These are phyloP conservation scores for Oryza glaberrima DNA, from an alignment of 176 grass and related monocot species.

Conservation along the genomic window DNA sequence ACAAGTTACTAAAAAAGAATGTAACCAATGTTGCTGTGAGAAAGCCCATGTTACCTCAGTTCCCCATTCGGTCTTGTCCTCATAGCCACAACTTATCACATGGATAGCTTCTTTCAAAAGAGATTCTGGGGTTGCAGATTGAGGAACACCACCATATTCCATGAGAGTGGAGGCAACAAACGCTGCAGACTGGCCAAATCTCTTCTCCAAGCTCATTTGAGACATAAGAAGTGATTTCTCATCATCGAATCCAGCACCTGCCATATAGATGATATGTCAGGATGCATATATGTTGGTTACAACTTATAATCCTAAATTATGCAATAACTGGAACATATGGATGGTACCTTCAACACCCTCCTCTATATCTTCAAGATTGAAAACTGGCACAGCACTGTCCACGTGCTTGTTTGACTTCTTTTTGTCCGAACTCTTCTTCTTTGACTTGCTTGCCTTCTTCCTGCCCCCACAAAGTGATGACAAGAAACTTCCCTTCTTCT, in stretches of 20 bases:
- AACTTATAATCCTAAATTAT: slow-evolving; percentile 20
- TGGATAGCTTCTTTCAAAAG: slow-evolving; percentile 99
- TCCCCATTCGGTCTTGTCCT: slow-evolving; percentile 97
- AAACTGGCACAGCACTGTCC: slow-evolving; percentile 91
- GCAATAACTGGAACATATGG: slow-evolving; percentile 6
- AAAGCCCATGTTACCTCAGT: slow-evolving; percentile 70
- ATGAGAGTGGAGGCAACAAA: slow-evolving; percentile 98
- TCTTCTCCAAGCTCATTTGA: slow-evolving; percentile 99
- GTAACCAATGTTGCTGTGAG: background rate
- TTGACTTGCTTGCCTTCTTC: slow-evolving; percentile 91
- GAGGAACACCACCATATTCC: slow-evolving; percentile 99
- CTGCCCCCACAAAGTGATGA: slow-evolving; percentile 79
- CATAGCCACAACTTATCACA: slow-evolving; percentile 98
- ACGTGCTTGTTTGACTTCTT: slow-evolving; percentile 93
- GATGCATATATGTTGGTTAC: slow-evolving; percentile 21
- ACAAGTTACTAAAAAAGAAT: background rate
- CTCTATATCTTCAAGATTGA: slow-evolving; percentile 99
- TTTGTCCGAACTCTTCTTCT: slow-evolving; percentile 92
- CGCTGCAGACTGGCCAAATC: slow-evolving; percentile 91
- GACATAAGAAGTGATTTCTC: slow-evolving; percentile 99
- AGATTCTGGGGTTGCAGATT: slow-evolving; percentile 97
- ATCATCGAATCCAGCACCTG: slow-evolving; percentile 99
- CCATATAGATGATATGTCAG: slow-evolving; percentile 35
- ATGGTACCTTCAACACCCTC: slow-evolving; percentile 99
- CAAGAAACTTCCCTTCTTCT: slow-evolving; percentile 69